These are phyloP conservation scores for Pythium biforme DNA, from an alignment of 352 stramenopile genomes.

Conservation along the genomic window DNA sequence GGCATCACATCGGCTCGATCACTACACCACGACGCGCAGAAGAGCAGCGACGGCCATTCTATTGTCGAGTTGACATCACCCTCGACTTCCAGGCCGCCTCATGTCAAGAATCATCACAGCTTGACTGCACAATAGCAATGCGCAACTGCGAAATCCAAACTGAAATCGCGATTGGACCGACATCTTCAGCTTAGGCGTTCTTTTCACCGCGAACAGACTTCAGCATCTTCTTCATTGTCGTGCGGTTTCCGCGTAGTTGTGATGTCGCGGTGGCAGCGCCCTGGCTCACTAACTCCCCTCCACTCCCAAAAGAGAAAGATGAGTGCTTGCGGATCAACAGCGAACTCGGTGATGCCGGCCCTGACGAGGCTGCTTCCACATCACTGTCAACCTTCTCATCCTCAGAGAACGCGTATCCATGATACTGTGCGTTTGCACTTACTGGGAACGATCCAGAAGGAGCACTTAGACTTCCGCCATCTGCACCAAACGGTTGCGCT, in stretches of 20 bases:
- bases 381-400: slow-evolving; percentile 74
- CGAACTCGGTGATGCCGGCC: slow-evolving; percentile 10
- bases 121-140: background rate
- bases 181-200: slow-evolving; percentile 40
- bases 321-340: slow-evolving; percentile 5
- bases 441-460: background rate
- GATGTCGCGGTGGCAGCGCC: background rate
- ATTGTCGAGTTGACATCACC: background rate
- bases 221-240: slow-evolving; percentile 68
- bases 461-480: background rate
- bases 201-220: slow-evolving; percentile 74
- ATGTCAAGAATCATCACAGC: background rate
- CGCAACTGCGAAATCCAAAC: slow-evolving; percentile 22
- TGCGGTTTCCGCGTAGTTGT: slow-evolving; percentile 11
- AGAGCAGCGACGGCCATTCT: background rate
- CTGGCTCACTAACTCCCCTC: background rate
- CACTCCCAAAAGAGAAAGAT: slow-evolving; percentile 17
- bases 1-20: slow-evolving; percentile 37
- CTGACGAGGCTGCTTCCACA: slow-evolving; percentile 39
- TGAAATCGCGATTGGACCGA: slow-evolving; percentile 1
- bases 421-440: slow-evolving; percentile 37
- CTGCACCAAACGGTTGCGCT: background rate
- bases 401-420: slow-evolving; percentile 80
- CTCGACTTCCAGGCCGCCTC: background rate
- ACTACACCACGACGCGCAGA: slow-evolving; percentile 31